Conservation (phyloP, 2,329 filamentous ascomycete species). For the Juglanconis oblonga region DNA sequence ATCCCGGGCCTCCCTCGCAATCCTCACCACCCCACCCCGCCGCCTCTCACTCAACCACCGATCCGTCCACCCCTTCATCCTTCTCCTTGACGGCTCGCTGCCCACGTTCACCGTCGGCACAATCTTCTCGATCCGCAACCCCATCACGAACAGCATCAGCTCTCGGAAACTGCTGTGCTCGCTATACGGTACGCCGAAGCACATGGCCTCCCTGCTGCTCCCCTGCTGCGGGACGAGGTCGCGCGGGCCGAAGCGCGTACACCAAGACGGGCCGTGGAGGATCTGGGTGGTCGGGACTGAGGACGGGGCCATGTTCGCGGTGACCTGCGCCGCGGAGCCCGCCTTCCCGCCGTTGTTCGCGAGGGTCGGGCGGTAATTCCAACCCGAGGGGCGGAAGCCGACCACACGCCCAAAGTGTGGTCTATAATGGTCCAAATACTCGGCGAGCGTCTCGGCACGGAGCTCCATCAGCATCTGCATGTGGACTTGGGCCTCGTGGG, state of each 20-base stretch:
- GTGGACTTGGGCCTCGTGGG: slow-evolving; percentile 86
- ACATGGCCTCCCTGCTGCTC: slow-evolving; percentile 76
- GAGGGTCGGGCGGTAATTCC: slow-evolving; percentile 80
- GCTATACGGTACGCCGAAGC: slow-evolving; percentile 91
- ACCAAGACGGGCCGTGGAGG: slow-evolving; percentile 66
- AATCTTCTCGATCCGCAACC: slow-evolving; percentile 80
- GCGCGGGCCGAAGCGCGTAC: slow-evolving; percentile 64
- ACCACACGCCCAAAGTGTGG: slow-evolving; percentile 83
- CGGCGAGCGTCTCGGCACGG: slow-evolving; percentile 82
- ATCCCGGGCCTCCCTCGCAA: slow-evolving; percentile 40
- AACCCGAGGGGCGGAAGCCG: slow-evolving; percentile 88
- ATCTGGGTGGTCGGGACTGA: slow-evolving; percentile 48
- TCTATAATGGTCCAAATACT: slow-evolving; percentile 79
- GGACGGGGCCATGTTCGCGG: slow-evolving; percentile 48
- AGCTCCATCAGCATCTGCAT: slow-evolving; percentile 98
- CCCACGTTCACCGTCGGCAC: slow-evolving; percentile 89
- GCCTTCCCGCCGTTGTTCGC: slow-evolving; percentile 41
- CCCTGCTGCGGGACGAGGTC: slow-evolving; percentile 82
- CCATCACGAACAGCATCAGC: slow-evolving; percentile 88
- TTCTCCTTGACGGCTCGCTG: slow-evolving; percentile 52
- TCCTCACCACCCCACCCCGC: slow-evolving; percentile 49
- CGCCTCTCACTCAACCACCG: slow-evolving; percentile 59
- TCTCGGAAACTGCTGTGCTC: slow-evolving; percentile 96
- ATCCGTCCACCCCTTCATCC: slow-evolving; percentile 66
- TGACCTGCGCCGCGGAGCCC: slow-evolving; percentile 46